A percentile compares a stretch with the other conserved stretches of the same genome.
Conservation (phyloP, 306 rosid genomes). For the Fragaria nilgerrensis region DNA sequence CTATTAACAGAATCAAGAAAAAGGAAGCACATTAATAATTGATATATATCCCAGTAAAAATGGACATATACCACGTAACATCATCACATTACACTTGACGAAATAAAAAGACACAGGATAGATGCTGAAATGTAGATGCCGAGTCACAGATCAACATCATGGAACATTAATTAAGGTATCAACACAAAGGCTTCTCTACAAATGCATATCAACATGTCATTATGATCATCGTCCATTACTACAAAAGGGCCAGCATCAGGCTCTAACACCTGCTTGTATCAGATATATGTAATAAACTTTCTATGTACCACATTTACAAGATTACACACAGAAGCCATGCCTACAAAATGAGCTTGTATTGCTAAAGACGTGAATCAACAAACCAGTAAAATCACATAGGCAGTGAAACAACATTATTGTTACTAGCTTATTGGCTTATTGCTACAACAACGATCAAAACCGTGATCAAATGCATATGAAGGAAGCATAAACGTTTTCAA, state of each 20-base stretch:
- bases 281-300: background rate
- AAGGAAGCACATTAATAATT: background rate
- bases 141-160: background rate
- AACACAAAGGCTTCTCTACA: background rate
- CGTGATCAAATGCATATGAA: background rate
- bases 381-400: slow-evolving; percentile 1
- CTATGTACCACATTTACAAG: background rate
- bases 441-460: background rate
- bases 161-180: background rate
- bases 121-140: background rate
- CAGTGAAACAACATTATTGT: background rate
- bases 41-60: background rate
- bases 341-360: background rate
- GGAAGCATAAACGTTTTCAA: background rate
- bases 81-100: background rate
- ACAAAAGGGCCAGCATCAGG: background rate
- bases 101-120: background rate
- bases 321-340: slow-evolving; percentile 1
- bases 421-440: background rate
- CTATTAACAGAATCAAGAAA: slow-evolving; percentile 28
- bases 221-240: background rate
- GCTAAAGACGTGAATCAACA: background rate
- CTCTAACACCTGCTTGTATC: background rate
- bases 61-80: background rate
- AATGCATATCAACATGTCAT: background rate